phyloP scores from a whole-genome alignment of 805 yeast genomes.

The Debaryomyces tyrocola region DNA sequence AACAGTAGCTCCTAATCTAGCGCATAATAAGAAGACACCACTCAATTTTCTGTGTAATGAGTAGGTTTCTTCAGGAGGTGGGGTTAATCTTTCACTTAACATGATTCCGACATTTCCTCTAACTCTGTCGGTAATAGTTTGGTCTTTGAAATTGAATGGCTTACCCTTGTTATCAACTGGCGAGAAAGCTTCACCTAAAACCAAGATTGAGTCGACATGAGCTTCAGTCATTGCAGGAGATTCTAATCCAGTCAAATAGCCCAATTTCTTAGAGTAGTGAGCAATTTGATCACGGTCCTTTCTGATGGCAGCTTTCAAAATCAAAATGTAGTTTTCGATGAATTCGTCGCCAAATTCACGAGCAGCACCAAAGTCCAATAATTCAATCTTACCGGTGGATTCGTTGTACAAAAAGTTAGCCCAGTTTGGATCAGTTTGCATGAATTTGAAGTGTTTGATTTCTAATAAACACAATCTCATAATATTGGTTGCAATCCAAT shows the following conservation, averaged over 20 bases:
- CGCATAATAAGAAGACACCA: slow-evolving; percentile 89
- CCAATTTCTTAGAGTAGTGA: slow-evolving; percentile 67
- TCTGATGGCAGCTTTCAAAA: slow-evolving; percentile 72
- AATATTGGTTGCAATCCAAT: slow-evolving; percentile 82
- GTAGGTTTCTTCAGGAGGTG: slow-evolving; percentile 98
- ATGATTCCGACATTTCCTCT: slow-evolving; percentile 83
- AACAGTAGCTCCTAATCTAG: slow-evolving; percentile 78
- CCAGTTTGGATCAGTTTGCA: slow-evolving; percentile 99
- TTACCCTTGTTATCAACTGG: slow-evolving; percentile 47
- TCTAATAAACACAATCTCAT: slow-evolving; percentile 87
- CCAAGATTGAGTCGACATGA: slow-evolving; percentile 86
- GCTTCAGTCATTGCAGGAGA: slow-evolving; percentile 85
- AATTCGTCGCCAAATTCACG: slow-evolving; percentile 73
- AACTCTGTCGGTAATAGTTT: slow-evolving; percentile 92
- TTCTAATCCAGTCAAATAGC: slow-evolving; percentile 91
- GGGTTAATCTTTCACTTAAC: slow-evolving; percentile 88
- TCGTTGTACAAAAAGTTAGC: slow-evolving; percentile 89
- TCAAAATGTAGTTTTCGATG: slow-evolving; percentile 62
- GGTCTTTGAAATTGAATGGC: slow-evolving; percentile 71
- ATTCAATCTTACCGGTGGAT: slow-evolving; percentile 69
- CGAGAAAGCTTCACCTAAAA: slow-evolving; percentile 89
- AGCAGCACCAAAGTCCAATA: slow-evolving; percentile 95
- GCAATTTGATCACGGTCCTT: slow-evolving; percentile 66
- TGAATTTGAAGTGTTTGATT: slow-evolving; percentile 78
- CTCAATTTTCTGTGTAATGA: slow-evolving; percentile 93